Evolutionary conservation across 441 rosid genomes (phyloP).

Genomic region (Arabidopsis lyrata): DNA sequence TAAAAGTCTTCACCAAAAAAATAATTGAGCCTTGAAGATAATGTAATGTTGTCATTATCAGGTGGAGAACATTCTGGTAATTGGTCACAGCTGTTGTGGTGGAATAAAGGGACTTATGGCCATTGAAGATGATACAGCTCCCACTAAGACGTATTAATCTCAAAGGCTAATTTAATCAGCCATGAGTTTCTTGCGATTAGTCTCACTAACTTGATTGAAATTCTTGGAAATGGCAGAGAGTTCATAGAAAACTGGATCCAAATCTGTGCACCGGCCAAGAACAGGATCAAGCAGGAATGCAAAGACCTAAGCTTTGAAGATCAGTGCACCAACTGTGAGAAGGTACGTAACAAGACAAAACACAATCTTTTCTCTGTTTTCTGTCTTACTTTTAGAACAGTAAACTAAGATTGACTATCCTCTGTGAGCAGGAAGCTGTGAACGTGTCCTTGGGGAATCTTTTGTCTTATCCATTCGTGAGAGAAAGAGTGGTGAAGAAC

Average conservation of each 20-base stretch:
- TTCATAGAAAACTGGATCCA: constrained; percentile 87
- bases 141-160: constrained; percentile 42
- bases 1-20: not conserved
- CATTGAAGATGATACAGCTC: constrained; percentile 47
- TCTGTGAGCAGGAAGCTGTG: constrained; percentile 81
- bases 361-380: constrained; percentile 11
- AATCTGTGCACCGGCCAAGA: constrained; percentile 73
- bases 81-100: constrained; percentile 55
- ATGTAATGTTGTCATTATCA: constrained; percentile 23
- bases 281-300: constrained; percentile 62
- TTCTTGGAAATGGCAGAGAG: constrained; percentile 57
- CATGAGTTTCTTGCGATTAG: constrained; percentile 4
- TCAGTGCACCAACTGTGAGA: constrained; percentile 81
- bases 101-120: constrained; percentile 52
- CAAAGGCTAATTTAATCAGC: not conserved
- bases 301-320: constrained; percentile 54
- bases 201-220: constrained; percentile 24
- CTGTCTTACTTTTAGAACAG: not conserved
- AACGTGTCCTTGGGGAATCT: constrained; percentile 88
- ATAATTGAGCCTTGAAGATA: not conserved
- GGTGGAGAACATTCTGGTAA: constrained; percentile 52
- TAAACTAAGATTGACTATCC: constrained; percentile 27
- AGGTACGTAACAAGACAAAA: constrained; percentile 49
- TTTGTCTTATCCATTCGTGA: constrained; percentile 89
- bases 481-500: constrained; percentile 66